Evolutionary conservation across 768 basidiomycete species (phyloP).

Genomic region (Fomitopsis serialis): DNA sequence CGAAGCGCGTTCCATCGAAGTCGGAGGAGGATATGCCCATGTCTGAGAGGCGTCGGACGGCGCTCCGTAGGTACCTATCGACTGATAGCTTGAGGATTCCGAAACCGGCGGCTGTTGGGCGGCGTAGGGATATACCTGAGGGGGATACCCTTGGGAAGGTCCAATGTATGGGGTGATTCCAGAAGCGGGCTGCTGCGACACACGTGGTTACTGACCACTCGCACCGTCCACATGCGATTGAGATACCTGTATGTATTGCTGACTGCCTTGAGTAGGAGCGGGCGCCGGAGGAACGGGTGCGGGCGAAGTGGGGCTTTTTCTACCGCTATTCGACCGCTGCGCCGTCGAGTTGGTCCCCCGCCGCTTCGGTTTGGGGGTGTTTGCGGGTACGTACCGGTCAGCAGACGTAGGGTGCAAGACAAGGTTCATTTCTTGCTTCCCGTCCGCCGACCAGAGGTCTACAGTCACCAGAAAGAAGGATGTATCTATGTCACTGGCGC

Average conservation of each 20-base stretch:
- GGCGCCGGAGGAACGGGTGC: conserved; percentile 6
- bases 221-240: background rate
- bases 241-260: conserved; percentile 20
- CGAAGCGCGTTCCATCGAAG: conserved; percentile 34
- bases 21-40: conserved; percentile 48
- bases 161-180: conserved; percentile 35
- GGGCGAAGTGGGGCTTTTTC: conserved; percentile 13
- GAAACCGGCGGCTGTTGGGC: conserved; percentile 34
- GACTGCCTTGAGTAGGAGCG: conserved; percentile 4
- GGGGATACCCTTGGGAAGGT: conserved; percentile 35
- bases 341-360: conserved; percentile 16
- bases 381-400: conserved; percentile 61
- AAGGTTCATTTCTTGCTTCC: conserved; percentile 79
- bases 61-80: conserved; percentile 33
- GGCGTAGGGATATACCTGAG: conserved; percentile 40
- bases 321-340: conserved; percentile 10
- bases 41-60: conserved; percentile 38
- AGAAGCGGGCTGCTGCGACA: conserved; percentile 15
- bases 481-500: conserved; percentile 69
- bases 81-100: conserved; percentile 37
- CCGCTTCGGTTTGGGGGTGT: conserved; percentile 27
- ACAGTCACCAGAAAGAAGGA: conserved; percentile 89
- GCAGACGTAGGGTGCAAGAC: conserved; percentile 81
- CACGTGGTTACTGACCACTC: background rate
- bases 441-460: conserved; percentile 89